Evolutionary conservation across 1,284 basidiomycete species (phyloP).

Genomic region (Anthracocystis walkeri): DNA sequence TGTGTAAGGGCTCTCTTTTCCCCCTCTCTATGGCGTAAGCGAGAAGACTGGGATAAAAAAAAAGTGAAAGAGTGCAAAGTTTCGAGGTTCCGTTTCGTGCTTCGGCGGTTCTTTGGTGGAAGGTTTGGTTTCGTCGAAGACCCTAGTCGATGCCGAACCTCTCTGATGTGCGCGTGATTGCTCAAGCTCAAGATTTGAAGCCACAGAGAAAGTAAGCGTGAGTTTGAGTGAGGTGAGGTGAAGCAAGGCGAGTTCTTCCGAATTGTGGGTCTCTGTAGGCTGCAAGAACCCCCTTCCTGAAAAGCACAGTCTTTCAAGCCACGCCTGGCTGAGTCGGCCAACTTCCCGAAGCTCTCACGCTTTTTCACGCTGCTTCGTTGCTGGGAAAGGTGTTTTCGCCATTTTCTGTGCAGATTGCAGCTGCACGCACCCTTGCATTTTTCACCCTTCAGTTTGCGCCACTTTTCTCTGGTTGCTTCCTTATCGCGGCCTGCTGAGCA

Average conservation of each 20-base stretch:
- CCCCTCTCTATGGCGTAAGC: too few species aligned
- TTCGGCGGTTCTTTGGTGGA: background rate
- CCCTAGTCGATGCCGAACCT: background rate
- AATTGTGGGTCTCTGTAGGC: background rate
- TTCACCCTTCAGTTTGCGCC: conserved; percentile 19
- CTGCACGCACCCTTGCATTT: conserved; percentile 10
- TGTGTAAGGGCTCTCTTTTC: too few species aligned
- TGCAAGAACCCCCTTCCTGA: background rate
- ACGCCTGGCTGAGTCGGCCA: background rate
- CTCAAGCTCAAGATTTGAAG: background rate
- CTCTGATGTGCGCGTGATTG: conserved; percentile 1
- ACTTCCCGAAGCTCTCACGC: background rate
- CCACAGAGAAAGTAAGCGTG: background rate
- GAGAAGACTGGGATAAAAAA: too few species aligned
- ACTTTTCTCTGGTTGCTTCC: background rate
- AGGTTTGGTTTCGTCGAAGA: background rate
- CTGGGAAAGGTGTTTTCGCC: background rate
- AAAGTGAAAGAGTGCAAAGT: too few species aligned
- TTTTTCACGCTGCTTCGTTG: conserved; percentile 8
- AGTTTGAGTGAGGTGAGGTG: background rate
- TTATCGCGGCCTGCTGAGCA: conserved; percentile 11
- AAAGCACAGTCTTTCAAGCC: background rate
- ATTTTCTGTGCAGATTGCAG: background rate
- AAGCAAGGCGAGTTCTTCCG: background rate
- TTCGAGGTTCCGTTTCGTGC: background rate